Conservation (phyloP, 2,329 filamentous ascomycete species). For the Tolypocladium guangdongense region DNA sequence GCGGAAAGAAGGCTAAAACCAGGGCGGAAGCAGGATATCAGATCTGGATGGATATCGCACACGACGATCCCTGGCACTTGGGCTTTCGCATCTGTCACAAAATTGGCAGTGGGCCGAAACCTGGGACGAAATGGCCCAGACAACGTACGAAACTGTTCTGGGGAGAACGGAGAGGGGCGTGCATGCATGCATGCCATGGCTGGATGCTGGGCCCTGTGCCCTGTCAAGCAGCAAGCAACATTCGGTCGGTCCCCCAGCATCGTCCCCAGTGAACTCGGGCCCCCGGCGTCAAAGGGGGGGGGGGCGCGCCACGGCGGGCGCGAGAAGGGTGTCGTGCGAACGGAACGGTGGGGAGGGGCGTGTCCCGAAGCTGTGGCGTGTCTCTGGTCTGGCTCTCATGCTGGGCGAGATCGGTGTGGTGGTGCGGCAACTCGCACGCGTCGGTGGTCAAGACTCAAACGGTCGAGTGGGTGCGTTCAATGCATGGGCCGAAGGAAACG, state of each 20-base stretch:
- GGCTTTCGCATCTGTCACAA: constrained; percentile 7
- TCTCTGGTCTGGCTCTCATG: constrained; percentile 2
- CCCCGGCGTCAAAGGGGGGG: not conserved
- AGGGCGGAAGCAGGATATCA: constrained; percentile 7
- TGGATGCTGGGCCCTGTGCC: too few relatives aligned
- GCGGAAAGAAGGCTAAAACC: constrained; percentile 1
- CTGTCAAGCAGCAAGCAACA: not conserved
- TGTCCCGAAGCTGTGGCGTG: not conserved
- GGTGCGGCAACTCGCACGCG: constrained; percentile 16
- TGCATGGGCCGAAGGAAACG: constrained; percentile 8
- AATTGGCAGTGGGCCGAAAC: constrained; percentile 9
- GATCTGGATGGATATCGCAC: constrained; percentile 10
- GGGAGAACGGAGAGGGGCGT: constrained; percentile 3
- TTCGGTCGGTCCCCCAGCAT: not conserved
- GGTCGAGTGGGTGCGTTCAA: constrained; percentile 10
- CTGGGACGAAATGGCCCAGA: constrained; percentile 7
- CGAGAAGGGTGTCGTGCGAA: not conserved
- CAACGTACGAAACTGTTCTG: constrained; percentile 1
- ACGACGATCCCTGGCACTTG: constrained; percentile 2
- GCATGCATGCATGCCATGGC: not conserved
- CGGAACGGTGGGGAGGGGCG: not conserved
- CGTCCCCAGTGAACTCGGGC: not conserved
- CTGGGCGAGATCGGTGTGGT: constrained; percentile 8
- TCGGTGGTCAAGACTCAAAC: too few relatives aligned
- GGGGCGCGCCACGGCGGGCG: not conserved